Percentiles rank a stretch among this genome's conserved stretches.
Conservation (phyloP, 1,139 yeast species). For the Saccharomyces hybrid region DNA sequence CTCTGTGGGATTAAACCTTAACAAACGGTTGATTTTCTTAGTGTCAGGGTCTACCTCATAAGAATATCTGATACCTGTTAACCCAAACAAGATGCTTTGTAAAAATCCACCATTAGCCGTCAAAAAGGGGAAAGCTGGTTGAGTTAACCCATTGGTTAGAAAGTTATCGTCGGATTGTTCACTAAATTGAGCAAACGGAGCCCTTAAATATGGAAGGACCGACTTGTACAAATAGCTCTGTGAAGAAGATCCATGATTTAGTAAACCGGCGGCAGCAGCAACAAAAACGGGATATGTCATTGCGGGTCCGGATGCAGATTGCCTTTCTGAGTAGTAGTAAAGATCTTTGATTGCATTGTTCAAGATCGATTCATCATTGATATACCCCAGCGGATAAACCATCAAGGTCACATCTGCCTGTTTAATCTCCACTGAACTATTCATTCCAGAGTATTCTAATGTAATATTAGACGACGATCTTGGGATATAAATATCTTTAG, state of each 20-base stretch:
- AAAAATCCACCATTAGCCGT: conserved; percentile 81
- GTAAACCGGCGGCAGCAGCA: conserved; percentile 56
- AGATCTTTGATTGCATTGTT: conserved; percentile 51
- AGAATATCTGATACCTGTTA: conserved; percentile 57
- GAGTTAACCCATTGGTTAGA: conserved; percentile 63
- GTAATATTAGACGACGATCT: conserved; percentile 47
- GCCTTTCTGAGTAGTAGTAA: conserved; percentile 62
- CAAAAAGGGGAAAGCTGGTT: conserved; percentile 80
- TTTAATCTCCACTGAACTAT: conserved; percentile 59
- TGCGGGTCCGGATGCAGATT: conserved; percentile 77
- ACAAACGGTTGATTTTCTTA: conserved; percentile 39
- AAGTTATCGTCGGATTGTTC: conserved; percentile 70
- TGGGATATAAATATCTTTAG: conserved; percentile 54
- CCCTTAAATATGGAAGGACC: conserved; percentile 61
- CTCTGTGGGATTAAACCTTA: conserved; percentile 55
- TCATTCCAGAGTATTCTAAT: conserved; percentile 70
- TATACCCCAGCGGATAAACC: conserved; percentile 57
- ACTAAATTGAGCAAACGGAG: conserved; percentile 75
- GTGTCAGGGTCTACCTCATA: conserved; percentile 35
- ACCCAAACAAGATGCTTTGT: conserved; percentile 65
- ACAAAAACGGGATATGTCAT: conserved; percentile 82
- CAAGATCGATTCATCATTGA: conserved; percentile 30
- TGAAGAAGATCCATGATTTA: conserved; percentile 60
- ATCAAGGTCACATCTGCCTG: conserved; percentile 79
- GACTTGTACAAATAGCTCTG: conserved; percentile 65